Conservation (phyloP, 2,329 filamentous ascomycete species). For the Ceratocystis variospora region DNA sequence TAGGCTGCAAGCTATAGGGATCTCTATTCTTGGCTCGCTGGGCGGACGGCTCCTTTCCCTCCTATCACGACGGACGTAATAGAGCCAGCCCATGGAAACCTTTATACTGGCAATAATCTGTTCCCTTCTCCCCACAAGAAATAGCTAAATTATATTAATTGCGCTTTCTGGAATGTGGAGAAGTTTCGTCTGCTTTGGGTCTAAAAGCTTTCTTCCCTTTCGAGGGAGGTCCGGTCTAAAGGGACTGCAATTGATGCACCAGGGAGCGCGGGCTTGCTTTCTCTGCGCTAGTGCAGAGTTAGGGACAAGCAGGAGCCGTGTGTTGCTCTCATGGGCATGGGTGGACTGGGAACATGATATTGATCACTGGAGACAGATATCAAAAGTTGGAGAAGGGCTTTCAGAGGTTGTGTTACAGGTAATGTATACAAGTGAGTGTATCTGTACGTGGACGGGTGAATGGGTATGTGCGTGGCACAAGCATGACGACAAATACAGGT, state of each 20-base stretch:
- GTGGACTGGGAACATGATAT: background rate
- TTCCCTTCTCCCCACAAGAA: background rate
- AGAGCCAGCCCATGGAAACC: background rate
- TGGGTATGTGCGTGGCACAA: background rate
- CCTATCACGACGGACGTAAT: background rate
- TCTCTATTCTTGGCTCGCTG: no score
- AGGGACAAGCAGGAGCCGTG: background rate
- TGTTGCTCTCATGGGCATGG: background rate
- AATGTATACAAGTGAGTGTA: background rate
- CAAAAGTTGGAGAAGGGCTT: background rate
- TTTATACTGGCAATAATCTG: background rate
- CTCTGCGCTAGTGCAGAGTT: background rate
- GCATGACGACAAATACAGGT: background rate
- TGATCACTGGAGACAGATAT: background rate
- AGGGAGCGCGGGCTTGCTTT: background rate
- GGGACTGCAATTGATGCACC: background rate
- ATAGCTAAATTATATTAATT: background rate
- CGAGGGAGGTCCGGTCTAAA: constrained; percentile 9
- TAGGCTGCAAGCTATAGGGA: no score
- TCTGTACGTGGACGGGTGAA: background rate
- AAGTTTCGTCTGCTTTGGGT: constrained; percentile 6
- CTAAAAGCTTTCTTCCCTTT: background rate
- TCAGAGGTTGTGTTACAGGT: background rate
- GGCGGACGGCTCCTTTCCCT: no score
- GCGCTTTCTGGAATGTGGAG: background rate